Conservation (phyloP, 495 filamentous ascomycete genomes). For the Neurospora cerealis region DNA sequence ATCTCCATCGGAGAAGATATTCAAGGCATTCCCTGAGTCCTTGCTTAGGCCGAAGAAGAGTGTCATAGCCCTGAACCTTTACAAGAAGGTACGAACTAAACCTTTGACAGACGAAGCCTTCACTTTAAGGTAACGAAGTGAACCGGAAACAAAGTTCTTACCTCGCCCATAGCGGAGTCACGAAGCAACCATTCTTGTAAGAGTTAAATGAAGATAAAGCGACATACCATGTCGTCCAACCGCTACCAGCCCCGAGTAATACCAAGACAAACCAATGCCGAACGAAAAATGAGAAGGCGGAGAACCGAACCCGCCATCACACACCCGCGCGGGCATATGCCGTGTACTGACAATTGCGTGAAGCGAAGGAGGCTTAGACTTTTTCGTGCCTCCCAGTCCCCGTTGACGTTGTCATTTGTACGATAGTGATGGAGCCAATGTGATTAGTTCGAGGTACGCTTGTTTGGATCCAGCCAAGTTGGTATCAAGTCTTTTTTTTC, state of each 20-base stretch:
- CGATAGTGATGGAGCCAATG: not conserved
- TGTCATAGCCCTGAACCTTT: too few relatives aligned
- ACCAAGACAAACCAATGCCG: not conserved
- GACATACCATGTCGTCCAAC: not conserved
- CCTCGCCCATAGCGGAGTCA: too few relatives aligned
- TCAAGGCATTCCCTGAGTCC: too few relatives aligned
- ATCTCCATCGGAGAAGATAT: too few relatives aligned
- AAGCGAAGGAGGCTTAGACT: not conserved
- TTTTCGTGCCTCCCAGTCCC: not conserved
- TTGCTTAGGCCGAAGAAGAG: too few relatives aligned
- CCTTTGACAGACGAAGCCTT: too few relatives aligned
- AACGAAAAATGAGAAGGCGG: not conserved
- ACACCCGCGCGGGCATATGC: not conserved
- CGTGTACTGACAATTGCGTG: not conserved
- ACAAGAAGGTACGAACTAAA: too few relatives aligned
- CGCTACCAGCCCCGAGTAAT: not conserved
- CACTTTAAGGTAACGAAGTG: too few relatives aligned
- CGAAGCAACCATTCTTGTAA: too few relatives aligned
- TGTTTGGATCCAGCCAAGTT: not conserved
- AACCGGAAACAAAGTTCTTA: too few relatives aligned
- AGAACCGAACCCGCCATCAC: not conserved
- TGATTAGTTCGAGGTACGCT: not conserved
- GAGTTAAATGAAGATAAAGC: not conserved
- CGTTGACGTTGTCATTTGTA: not conserved
- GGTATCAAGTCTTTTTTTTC: not conserved